These are phyloP conservation scores for Poteriospumella lacustris DNA, from an alignment of 108 stramenopile species.

Conservation along the genomic window DNA sequence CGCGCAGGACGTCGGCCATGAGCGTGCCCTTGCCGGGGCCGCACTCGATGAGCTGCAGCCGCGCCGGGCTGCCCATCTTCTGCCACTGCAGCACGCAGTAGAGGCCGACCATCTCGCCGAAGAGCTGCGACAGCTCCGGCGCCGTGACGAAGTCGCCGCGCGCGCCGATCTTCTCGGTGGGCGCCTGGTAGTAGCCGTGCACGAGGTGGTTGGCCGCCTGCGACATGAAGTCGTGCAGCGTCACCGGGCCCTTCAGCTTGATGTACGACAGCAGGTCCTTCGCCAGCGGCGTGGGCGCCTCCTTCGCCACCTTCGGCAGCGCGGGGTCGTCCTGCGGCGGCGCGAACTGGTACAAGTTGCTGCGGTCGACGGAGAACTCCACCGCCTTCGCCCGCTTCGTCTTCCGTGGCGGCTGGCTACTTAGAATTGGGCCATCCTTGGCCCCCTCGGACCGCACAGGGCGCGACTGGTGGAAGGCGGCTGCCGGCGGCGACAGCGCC, in stretches of 20 bases:
- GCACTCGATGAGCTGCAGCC: slow-evolving; percentile 76
- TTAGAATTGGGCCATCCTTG: too few relatives aligned
- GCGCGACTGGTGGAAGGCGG: too few relatives aligned
- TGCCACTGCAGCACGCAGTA: slow-evolving; percentile 81
- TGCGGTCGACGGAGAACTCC: slow-evolving; percentile 1
- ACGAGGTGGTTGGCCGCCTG: slow-evolving; percentile 43
- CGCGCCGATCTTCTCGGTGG: slow-evolving; percentile 61
- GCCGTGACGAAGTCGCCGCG: slow-evolving; percentile 93
- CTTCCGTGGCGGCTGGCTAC: too few relatives aligned
- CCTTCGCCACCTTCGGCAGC: background rate
- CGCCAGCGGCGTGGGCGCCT: background rate
- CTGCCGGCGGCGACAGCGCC: too few relatives aligned
- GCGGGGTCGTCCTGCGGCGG: background rate
- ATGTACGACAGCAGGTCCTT: background rate
- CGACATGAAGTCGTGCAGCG: slow-evolving; percentile 33
- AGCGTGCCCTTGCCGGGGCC: slow-evolving; percentile 95
- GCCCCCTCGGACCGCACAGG: too few relatives aligned
- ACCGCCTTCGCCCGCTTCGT: background rate
- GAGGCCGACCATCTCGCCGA: slow-evolving; percentile 86
- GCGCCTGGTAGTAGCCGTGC: slow-evolving; percentile 56
- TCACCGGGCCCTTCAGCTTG: background rate
- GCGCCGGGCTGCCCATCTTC: slow-evolving; percentile 52
- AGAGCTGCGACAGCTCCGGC: slow-evolving; percentile 91
- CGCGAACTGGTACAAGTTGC: background rate
- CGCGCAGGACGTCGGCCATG: slow-evolving; percentile 76